phyloP scores from a whole-genome alignment of 768 basidiomycete genomes.

The Rhodotorula graminis region DNA sequence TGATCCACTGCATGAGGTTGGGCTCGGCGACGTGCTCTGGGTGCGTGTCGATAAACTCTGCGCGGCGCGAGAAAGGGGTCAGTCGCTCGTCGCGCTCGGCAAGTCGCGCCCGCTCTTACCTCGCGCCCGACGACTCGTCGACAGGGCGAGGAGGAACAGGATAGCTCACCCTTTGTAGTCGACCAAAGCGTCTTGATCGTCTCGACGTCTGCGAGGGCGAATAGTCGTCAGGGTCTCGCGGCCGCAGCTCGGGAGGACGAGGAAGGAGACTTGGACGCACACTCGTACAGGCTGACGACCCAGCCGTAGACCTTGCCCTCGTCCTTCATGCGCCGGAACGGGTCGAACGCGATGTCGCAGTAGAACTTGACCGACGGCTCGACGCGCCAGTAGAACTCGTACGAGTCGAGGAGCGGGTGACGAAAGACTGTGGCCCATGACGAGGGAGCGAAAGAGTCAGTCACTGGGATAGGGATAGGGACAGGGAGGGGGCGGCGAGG shows the following conservation, averaged over 20 bases:
- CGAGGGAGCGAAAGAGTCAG: no score
- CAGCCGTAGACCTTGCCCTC: constrained; percentile 77
- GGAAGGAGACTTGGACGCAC: no score
- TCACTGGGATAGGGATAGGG: no score
- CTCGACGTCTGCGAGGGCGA: constrained; percentile 49
- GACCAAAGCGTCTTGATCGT: constrained; percentile 80
- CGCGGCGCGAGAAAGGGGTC: no score
- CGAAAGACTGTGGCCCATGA: constrained; percentile 57
- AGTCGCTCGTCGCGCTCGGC: neutral
- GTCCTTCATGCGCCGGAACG: constrained; percentile 74
- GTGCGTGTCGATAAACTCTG: constrained; percentile 65
- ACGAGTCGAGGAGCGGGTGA: constrained; percentile 67
- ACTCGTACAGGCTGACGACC: constrained; percentile 61
- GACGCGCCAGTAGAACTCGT: constrained; percentile 82
- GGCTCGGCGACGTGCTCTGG: constrained; percentile 60
- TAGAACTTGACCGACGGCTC: constrained; percentile 69
- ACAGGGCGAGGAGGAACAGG: neutral
- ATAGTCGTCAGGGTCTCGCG: no score
- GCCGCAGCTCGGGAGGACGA: no score
- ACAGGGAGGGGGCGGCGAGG: neutral
- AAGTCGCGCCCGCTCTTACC: no score
- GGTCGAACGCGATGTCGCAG: constrained; percentile 53
- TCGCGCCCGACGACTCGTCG: no score
- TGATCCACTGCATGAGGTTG: constrained; percentile 69
- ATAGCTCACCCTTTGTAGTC: constrained; percentile 58